Evolutionary conservation across 768 basidiomycete species (phyloP), one percentile per base, ranked within the genome.

Genomic region (Boletus insuetus): DNA sequence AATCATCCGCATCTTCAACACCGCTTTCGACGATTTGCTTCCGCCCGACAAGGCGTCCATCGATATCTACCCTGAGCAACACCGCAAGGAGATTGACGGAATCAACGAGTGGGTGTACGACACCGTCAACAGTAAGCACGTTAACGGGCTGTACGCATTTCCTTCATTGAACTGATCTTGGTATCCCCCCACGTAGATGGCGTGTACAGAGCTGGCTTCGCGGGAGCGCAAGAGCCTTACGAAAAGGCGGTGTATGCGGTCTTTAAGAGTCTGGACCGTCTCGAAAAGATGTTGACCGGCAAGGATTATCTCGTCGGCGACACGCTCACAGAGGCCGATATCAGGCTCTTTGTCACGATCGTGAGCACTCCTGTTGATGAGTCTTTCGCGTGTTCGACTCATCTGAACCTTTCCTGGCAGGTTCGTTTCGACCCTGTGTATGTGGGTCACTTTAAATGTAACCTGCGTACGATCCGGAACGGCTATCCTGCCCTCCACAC

Each of bases 1-100:
- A 74, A 94, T 98, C 67, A 93, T 98, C 65, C 86, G 96, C 53
- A 89, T 96, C 9, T 82, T 98, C 75, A 98, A 99, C 73, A 79
- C 80, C 8, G 86, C 81, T 2, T 95, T 96, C 76, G 86, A 97
- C 68, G 76, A 85, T 20, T 62, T 87, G 19, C 54, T 97, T 8
- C 79, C 89, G 4, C 69, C 77, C 1, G 86, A 89, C 6, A 82
- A 85, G 57, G 85, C 83, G 4, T 70, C 75, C 19, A 62, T 89
- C 45, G 86, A 95, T 65, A 77, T 89, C 45, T 98, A 97, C 70
- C 97, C 96, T 1, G 75, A 82, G 56, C 73, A 80, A 6, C 77
- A 89, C 24, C 81, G 84, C 48, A 63, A 74, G 32, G 83, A 93
- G 70, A 98, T 98, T 49, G 94, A 98, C 64, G 79, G 74, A 32